These are phyloP conservation scores for Aspergillus ostianus DNA, from an alignment of 495 filamentous ascomycete genomes.

Conservation along the genomic window DNA sequence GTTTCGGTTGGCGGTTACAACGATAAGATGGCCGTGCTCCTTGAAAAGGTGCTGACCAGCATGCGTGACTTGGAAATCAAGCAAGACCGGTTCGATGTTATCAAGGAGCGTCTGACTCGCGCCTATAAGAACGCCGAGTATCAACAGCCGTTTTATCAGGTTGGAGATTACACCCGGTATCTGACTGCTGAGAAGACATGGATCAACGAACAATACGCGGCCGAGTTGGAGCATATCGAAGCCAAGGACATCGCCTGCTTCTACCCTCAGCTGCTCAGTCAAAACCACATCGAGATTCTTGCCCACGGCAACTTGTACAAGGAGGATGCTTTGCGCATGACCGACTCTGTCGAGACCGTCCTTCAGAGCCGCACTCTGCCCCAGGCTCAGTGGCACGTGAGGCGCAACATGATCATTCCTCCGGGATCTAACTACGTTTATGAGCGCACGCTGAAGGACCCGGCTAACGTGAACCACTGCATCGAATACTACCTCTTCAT, in stretches of 20 bases:
- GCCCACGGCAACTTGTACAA: constrained; percentile 94
- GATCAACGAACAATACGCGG: constrained; percentile 76
- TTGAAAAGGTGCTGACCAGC: constrained; percentile 85
- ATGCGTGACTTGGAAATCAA: constrained; percentile 83
- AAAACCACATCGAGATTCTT: constrained; percentile 84
- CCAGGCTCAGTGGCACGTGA: constrained; percentile 74
- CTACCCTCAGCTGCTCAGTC: constrained; percentile 75
- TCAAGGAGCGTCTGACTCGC: constrained; percentile 80
- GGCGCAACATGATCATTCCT: constrained; percentile 74
- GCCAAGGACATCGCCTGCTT: constrained; percentile 72
- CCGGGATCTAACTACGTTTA: constrained; percentile 81
- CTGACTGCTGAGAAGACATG: constrained; percentile 73
- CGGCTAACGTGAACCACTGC: constrained; percentile 93
- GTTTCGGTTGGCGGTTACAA: constrained; percentile 88
- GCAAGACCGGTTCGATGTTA: constrained; percentile 82
- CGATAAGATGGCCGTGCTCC: constrained; percentile 86
- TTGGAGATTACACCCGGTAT: constrained; percentile 81
- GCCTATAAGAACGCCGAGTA: constrained; percentile 83
- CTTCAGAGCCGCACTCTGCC: constrained; percentile 76
- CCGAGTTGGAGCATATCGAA: constrained; percentile 72
- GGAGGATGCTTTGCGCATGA: constrained; percentile 87
- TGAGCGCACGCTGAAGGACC: constrained; percentile 74
- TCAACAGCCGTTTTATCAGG: constrained; percentile 83
- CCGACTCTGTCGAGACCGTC: constrained; percentile 73
- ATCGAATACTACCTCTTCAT: constrained; percentile 89